Evolutionary conservation across 208 protist species (phyloP), one percentile per base, ranked within the genome.

Genomic region (Wallacemonas sp.): DNA sequence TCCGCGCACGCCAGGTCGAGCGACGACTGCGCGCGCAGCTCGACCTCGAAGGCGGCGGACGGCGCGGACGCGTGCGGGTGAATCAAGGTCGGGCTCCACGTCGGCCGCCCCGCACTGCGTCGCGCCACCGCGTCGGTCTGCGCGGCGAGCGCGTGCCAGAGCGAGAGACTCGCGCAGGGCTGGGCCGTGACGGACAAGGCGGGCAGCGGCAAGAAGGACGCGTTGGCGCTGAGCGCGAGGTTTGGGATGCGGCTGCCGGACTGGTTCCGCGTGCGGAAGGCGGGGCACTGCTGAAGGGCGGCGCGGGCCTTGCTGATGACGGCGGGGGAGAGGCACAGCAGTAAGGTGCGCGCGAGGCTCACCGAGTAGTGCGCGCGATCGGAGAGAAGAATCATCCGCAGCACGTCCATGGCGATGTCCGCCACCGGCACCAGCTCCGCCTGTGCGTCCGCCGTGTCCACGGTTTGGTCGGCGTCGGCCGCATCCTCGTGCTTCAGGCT

Each of bases 351-450:
- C 2, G 85, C 86, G 31, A 78, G 77, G 39, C 52, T 59, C 14
- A 76, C 82, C 59, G 80, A 73, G 65, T 89, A 93, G 72, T 95
- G 90, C 20, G 87, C 81, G 48, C 81, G 69, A 61, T 95, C 90
- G 16, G 78, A 86, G 22, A 95, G 74, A 31, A 95, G 48, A 48
- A 95, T 83, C 82, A 91, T 92, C 16, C 90, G 86, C 32, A 93
- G 57, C 0, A 76, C 44, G 57, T 93, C 87, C 41, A 84, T 46
- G 32, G 82, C 74, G 10, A 84, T 39, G 57, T 90, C 84, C 12
- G 4, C 26, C 7, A 33, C 5, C 18, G 52, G 39, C 16, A 52
- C 39, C 39, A 41, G 8, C 32, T 46, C 29, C 23, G 14, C 25
- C 29, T 12, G 31, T 5, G 26, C 18, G 11, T 33, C 31, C n/a